Evolutionary conservation across 148 eudicot species (phyloP).

Genomic region (Tetragonia tetragonoides): DNA sequence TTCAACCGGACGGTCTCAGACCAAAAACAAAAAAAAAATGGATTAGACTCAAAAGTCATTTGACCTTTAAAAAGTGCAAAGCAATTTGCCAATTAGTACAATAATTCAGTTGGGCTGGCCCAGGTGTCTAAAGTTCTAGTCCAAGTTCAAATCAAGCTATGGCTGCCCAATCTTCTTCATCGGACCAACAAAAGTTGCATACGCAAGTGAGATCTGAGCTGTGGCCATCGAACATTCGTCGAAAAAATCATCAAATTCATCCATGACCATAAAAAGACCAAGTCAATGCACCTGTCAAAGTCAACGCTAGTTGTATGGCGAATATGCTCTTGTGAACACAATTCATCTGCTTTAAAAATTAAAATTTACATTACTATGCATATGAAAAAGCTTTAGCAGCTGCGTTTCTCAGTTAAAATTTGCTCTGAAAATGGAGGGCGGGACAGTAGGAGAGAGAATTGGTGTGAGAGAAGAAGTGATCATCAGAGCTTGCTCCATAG

Average conservation of each 20-base stretch:
- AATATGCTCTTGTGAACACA: neutral
- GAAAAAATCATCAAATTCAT: neutral
- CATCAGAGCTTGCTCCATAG: constrained; percentile 50
- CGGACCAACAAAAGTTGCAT: neutral
- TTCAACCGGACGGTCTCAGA: no score
- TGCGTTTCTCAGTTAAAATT: neutral
- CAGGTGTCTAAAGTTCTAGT: neutral
- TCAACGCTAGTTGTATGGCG: constrained; percentile 16
- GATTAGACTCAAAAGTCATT: neutral
- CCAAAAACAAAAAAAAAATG: no score
- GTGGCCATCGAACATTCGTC: neutral
- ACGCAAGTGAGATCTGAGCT: constrained; percentile 3
- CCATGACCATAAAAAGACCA: neutral
- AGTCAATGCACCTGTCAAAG: neutral
- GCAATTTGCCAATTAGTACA: neutral
- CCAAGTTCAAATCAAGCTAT: constrained; percentile 1
- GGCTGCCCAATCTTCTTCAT: neutral
- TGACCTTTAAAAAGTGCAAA: neutral
- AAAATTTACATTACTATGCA: neutral
- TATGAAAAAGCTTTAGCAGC: neutral
- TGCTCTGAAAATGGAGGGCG: constrained; percentile 6
- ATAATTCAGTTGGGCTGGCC: neutral
- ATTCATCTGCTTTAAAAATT: neutral
- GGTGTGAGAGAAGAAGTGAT: constrained; percentile 52
- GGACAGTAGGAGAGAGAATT: constrained; percentile 33